A percentile compares a stretch with the other conserved stretches of the same genome.
Evolutionary conservation across 1,284 basidiomycete species (phyloP).

Genomic region (Porogramme epimiltina): DNA sequence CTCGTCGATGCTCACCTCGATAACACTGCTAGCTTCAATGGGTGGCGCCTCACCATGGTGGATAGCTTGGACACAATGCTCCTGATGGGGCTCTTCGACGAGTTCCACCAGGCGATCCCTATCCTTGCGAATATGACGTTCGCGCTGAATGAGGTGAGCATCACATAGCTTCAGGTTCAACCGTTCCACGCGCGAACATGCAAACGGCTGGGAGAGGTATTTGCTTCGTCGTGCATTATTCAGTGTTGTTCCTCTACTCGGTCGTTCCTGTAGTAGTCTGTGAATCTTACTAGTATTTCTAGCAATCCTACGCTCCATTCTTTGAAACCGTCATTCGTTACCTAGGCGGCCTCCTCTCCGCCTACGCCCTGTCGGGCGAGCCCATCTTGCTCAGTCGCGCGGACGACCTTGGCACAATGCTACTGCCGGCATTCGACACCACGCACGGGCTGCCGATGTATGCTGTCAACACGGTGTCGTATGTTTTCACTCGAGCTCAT

Average conservation of each 20-base stretch:
- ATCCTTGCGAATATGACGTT: no score
- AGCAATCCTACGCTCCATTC: conserved; percentile 52
- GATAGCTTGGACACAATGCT: conserved; percentile 90
- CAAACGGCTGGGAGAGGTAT: no score
- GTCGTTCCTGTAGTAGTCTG: no score
- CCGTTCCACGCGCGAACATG: not conserved
- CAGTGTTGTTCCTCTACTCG: no score
- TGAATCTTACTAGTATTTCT: no score
- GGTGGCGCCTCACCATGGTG: conserved; percentile 86
- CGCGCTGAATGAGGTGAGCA: conserved; percentile 38
- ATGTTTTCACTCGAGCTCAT: conserved; percentile 8
- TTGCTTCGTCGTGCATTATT: no score
- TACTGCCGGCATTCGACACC: conserved; percentile 56
- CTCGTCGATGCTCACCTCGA: not conserved
- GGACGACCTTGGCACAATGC: conserved; percentile 48
- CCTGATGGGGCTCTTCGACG: conserved; percentile 81
- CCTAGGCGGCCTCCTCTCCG: conserved; percentile 71
- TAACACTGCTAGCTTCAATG: conserved; percentile 58
- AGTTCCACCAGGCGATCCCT: conserved; percentile 76
- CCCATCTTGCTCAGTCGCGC: conserved; percentile 50
- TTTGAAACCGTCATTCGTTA: conserved; percentile 81
- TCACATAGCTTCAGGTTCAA: not conserved
- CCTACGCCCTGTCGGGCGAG: conserved; percentile 68
- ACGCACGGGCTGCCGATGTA: conserved; percentile 50
- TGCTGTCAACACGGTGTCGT: conserved; percentile 46